A percentile compares a stretch with the other conserved stretches of the same genome.
phyloP scores from a whole-genome alignment of 2,329 filamentous ascomycete genomes.

The Thelonectria blattea region DNA sequence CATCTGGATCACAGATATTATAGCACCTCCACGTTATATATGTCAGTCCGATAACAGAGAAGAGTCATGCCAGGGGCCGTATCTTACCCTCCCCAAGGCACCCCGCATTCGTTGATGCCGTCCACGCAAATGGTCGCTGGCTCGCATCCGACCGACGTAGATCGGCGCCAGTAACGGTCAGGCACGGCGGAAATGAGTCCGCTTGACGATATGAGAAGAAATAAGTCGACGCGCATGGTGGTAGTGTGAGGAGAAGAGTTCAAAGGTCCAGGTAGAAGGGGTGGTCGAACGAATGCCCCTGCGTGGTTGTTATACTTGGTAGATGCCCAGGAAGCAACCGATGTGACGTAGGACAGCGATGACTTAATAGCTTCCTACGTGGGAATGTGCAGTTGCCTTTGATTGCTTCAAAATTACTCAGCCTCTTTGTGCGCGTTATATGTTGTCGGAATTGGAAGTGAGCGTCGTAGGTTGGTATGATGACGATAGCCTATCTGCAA shows the following conservation, averaged over 20 bases:
- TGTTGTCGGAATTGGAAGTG: not conserved
- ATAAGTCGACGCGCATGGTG: constrained; percentile 23
- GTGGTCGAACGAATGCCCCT: not conserved
- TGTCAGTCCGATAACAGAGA: not conserved
- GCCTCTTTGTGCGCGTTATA: too few relatives aligned
- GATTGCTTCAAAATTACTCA: not conserved
- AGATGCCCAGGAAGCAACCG: not conserved
- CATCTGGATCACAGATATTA: constrained; percentile 36
- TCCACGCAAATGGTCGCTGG: constrained; percentile 35
- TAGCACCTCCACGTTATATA: constrained; percentile 37
- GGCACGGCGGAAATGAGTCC: constrained; percentile 17
- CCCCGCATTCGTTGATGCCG: constrained; percentile 37
- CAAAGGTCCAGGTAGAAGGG: not conserved
- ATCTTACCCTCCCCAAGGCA: constrained; percentile 38
- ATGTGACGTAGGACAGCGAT: not conserved
- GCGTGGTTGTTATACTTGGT: not conserved
- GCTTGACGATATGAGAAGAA: constrained; percentile 14
- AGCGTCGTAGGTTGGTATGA: not conserved
- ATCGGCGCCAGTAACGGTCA: constrained; percentile 5
- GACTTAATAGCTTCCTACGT: too few relatives aligned
- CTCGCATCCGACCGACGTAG: constrained; percentile 10
- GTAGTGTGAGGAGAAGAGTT: not conserved
- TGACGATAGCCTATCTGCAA: not conserved
- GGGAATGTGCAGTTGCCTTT: not conserved
- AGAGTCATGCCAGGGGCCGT: not conserved